Percentiles rank a stretch among this genome's conserved stretches.
Conservation (phyloP, 2,329 filamentous ascomycete species). For the Phialophora verrucosa region DNA sequence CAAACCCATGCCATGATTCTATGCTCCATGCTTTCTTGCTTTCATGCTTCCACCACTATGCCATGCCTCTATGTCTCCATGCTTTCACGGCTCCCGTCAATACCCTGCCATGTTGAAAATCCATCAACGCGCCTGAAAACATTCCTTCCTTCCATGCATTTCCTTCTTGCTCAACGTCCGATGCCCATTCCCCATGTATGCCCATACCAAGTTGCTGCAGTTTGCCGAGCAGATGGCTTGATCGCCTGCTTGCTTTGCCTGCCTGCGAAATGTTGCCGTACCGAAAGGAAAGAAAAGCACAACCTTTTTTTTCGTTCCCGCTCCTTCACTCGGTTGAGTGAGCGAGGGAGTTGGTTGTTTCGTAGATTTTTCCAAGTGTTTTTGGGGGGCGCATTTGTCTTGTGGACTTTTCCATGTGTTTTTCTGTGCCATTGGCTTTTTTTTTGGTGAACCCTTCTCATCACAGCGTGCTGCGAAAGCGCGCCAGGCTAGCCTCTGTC, state of each 20-base stretch:
- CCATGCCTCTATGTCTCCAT: too few species aligned
- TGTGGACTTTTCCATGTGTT: too few species aligned
- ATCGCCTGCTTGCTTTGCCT: neutral
- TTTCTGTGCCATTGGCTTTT: too few species aligned
- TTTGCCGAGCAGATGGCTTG: neutral
- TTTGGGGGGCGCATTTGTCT: neutral
- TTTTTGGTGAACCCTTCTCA: too few species aligned
- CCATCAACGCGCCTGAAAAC: neutral
- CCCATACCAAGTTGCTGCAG: neutral
- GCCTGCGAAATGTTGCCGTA: neutral
- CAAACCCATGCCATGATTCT: neutral
- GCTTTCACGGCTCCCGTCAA: too few species aligned
- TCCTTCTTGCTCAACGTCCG: neutral
- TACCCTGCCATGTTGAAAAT: neutral
- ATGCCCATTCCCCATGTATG: neutral
- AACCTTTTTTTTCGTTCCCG: neutral
- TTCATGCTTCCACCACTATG: too few species aligned
- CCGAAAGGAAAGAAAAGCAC: neutral
- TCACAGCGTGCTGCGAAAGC: too few species aligned
- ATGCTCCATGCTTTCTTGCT: too few species aligned
- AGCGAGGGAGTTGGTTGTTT: neutral
- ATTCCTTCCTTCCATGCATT: neutral
- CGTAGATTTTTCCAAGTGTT: neutral
- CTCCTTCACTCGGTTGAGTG: neutral
- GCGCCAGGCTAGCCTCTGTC: too few species aligned